A percentile compares a stretch with the other conserved stretches of the same genome.
Conservation (phyloP, 2,329 filamentous ascomycete species). For the Fusarium tjaetaba region DNA sequence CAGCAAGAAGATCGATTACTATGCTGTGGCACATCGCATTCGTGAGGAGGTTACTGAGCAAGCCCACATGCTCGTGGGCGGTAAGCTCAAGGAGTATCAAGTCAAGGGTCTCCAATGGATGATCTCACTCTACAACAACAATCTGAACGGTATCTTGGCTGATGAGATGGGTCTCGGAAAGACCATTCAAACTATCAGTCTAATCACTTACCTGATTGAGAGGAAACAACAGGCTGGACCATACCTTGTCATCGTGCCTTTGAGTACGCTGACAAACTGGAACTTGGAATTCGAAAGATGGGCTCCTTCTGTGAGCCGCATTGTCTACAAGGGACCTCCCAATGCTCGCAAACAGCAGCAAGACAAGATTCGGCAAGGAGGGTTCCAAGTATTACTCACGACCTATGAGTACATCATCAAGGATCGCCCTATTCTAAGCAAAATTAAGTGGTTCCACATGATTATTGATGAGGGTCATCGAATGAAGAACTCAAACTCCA, state of each 20-base stretch:
- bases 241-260: constrained; percentile 94
- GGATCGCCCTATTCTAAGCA: constrained; percentile 91
- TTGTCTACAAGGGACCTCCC: constrained; percentile 98
- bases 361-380: constrained; percentile 90
- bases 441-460: constrained; percentile 99
- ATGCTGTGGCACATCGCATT: constrained; percentile 94
- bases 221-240: constrained; percentile 91
- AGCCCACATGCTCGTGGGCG: constrained; percentile 87
- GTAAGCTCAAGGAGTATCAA: constrained; percentile 96
- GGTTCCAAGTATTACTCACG: constrained; percentile 95
- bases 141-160: constrained; percentile 96
- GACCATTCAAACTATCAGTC: constrained; percentile 97
- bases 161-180: constrained; percentile 99
- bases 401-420: constrained; percentile 99
- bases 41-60: constrained; percentile 91
- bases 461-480: constrained; percentile 99
- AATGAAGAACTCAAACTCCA: constrained; percentile 99
- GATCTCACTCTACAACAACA: constrained; percentile 99
- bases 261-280: constrained; percentile 98
- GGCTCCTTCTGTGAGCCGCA: constrained; percentile 85
- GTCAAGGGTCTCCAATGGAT: constrained; percentile 99
- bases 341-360: constrained; percentile 88
- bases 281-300: constrained; percentile 99
- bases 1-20: constrained; percentile 93
- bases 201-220: constrained; percentile 97